Conservation (phyloP, 148 eudicot genomes). For the Camellia lanceoleosa region DNA sequence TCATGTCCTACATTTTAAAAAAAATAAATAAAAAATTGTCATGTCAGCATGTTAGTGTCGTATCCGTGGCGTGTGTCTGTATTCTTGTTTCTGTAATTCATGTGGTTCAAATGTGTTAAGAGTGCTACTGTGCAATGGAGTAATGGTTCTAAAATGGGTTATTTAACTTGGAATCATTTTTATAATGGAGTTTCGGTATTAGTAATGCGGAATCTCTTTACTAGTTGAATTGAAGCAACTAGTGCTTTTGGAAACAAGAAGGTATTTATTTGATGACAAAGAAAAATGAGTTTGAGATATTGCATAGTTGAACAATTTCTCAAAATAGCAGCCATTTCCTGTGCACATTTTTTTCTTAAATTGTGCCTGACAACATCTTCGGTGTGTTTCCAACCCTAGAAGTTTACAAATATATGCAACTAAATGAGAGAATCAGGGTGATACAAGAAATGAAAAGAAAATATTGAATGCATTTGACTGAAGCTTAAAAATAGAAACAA, state of each 20-base stretch:
- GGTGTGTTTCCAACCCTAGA: neutral
- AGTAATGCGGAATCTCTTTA: neutral
- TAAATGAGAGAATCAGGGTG: neutral
- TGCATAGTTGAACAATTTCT: neutral
- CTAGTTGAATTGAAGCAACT: neutral
- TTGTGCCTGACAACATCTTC: neutral
- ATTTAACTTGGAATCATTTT: neutral
- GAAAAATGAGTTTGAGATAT: neutral
- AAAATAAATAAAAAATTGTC: too few relatives aligned
- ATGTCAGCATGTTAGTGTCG: too few relatives aligned
- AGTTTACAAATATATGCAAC: neutral
- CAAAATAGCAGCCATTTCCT: neutral
- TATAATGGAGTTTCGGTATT: neutral
- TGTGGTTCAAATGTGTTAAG: neutral
- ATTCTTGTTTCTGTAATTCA: neutral
- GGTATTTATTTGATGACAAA: neutral
- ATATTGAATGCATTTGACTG: neutral
- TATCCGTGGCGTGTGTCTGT: too few relatives aligned
- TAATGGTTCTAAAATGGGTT: neutral
- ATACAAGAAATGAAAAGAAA: conserved; percentile 2
- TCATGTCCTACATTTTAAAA: too few relatives aligned
- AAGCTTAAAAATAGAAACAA: neutral
- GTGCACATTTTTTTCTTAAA: neutral
- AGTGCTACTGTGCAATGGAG: neutral
- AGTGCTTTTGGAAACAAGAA: neutral